These are phyloP conservation scores for Rugonectria rugulosa DNA, from an alignment of 2,329 filamentous ascomycete genomes.

Conservation along the genomic window DNA sequence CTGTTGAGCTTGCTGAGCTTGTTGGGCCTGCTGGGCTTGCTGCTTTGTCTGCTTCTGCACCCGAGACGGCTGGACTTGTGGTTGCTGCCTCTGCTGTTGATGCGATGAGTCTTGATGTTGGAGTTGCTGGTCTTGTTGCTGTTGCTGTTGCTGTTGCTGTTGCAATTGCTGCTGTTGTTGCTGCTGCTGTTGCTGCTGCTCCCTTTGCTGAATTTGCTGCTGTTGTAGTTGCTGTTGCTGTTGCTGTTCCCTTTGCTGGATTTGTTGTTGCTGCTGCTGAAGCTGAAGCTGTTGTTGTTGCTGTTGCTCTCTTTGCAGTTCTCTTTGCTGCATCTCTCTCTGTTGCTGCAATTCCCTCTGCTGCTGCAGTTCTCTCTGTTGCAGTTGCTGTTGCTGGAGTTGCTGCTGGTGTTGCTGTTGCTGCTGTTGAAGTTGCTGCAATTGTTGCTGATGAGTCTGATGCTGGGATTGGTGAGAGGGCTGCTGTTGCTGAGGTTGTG, in stretches of 20 bases:
- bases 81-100: slow-evolving; percentile 40
- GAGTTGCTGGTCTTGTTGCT: slow-evolving; percentile 40
- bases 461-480: slow-evolving; percentile 22
- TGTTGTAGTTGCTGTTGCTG: slow-evolving; percentile 6
- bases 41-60: slow-evolving; percentile 39
- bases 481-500: slow-evolving; percentile 29
- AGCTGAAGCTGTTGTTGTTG: slow-evolving; percentile 13
- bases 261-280: slow-evolving; percentile 10
- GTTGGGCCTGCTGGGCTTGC: slow-evolving; percentile 23
- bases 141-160: slow-evolving; percentile 36
- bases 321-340: slow-evolving; percentile 25
- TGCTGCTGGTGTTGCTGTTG: slow-evolving; percentile 29
- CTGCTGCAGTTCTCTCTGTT: slow-evolving; percentile 9
- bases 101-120: slow-evolving; percentile 43
- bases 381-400: slow-evolving; percentile 22
- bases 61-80: slow-evolving; percentile 39
- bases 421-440: slow-evolving; percentile 14
- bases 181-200: slow-evolving; percentile 29
- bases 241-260: slow-evolving; percentile 10
- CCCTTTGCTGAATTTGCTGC: slow-evolving; percentile 13
- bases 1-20: slow-evolving; percentile 24
- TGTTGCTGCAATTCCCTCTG: slow-evolving; percentile 15
- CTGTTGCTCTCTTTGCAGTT: slow-evolving; percentile 27
- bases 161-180: slow-evolving; percentile 38
- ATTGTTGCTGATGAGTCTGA: slow-evolving; percentile 20